Percentiles rank a stretch among this genome's conserved stretches.
These are phyloP conservation scores for Phoenix dactylifera DNA, from an alignment of 176 grass and related monocot species.

Conservation along the genomic window DNA sequence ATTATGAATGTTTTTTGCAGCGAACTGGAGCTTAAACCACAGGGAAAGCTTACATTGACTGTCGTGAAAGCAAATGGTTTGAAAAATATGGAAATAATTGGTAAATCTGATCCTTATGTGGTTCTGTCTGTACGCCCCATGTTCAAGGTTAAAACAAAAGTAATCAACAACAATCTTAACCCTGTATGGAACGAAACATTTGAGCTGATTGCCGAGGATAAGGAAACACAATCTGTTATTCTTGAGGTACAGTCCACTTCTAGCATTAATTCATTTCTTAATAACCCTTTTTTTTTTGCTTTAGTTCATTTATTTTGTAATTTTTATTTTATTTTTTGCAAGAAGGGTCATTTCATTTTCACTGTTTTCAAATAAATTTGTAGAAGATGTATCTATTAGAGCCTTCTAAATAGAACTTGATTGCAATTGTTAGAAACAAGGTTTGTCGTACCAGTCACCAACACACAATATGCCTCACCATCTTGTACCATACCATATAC, in stretches of 20 bases:
- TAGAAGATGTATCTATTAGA: too few species aligned
- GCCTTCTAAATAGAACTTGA: too few species aligned
- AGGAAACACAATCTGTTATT: conserved; percentile 77
- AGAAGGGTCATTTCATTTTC: too few species aligned
- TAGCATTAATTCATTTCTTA: too few species aligned
- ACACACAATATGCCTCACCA: too few species aligned
- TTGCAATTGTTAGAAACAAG: too few species aligned
- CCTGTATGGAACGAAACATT: conserved; percentile 93
- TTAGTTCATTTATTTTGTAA: too few species aligned
- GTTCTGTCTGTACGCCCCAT: conserved; percentile 74
- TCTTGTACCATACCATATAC: too few species aligned
- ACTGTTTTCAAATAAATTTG: too few species aligned
- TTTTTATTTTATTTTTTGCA: too few species aligned
- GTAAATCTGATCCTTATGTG: conserved; percentile 96
- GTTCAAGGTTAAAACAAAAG: conserved; percentile 84
- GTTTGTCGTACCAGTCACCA: too few species aligned
- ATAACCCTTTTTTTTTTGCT: too few species aligned
- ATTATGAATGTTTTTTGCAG: conserved; percentile 29
- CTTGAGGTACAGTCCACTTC: conserved; percentile 38
- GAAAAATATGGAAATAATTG: conserved; percentile 91
- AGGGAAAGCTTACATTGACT: conserved; percentile 67
- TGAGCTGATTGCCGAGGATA: conserved; percentile 70
- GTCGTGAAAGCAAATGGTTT: conserved; percentile 62
- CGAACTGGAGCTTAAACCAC: conserved; percentile 90
- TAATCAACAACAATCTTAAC: conserved; percentile 79